Base-by-base conservation (phyloP, 192 early-diverging fungal species). In the Helicostylum pulchrum region DNA sequence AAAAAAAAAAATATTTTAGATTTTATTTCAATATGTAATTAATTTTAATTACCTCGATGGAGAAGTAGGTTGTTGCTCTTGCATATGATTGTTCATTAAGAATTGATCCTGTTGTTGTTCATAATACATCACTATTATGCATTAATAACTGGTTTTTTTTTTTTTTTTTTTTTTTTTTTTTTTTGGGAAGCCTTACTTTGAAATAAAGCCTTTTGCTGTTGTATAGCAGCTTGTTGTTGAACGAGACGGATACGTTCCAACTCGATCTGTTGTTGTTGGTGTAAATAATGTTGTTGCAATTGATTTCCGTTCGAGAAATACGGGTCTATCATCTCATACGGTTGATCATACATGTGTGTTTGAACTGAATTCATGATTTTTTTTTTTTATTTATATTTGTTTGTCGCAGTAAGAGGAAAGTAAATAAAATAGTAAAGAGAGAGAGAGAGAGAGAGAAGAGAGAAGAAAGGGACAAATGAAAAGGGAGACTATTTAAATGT, bases 151-250 rank as follows among this genome's bases (percentile, higher is more conserved):
- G 26, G 26, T 26, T 26, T 26, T 26, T 26, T 26, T 17, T 48
- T 48, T 14, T 7, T 17, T 48, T 17, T 14, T 5, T 48, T 48
- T 10, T 3, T 48, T 1, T 31, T 61, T 61, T 26, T 73, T 73
- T 15, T 31, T 58, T 58, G 12, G 19, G 7, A 7, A 36, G 3
- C 7, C 6, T 9, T 39, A 39, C 36, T 39, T 45, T 59, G 42
- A 48, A 17, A 48, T 26, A 59, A 6, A 44, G 57, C 57, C 42
- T 43, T 14, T 21, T 45, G 57, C 14, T 65, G 64, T 19, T 65
- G 64, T 43, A 65, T 23, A 3, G 43, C 39, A 20, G 64, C 64
- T 56, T 65, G 64, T 12, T 55, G 64, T 39, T 65, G 64, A 31
- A 65, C 39, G 14, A 55, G 23, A 14, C 53, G 36, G 2, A 65